Base-by-base conservation (phyloP, 805 yeast species). In the Wickerhamiella sergipiensis region DNA sequence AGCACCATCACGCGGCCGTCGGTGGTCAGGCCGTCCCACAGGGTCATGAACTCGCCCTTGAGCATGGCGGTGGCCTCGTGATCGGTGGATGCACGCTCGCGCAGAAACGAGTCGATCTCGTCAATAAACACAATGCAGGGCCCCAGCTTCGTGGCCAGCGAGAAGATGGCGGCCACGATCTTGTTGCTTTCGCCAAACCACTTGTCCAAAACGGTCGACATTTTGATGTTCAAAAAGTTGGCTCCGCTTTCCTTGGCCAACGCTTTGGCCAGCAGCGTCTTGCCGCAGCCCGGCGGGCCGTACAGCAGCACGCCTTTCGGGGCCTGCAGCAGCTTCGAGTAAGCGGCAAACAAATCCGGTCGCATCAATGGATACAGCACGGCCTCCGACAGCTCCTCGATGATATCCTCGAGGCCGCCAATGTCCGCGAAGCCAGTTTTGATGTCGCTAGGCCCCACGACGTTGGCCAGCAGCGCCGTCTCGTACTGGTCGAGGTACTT, bases 231-330 rank as follows among this genome's bases (percentile, higher is more conserved):
- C 47, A 90, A 76, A 67, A 90, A 90, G 59, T 82, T 87, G 0
- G 97, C 97, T 0, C 86, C 87, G 57, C 94, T 81, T 65, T 89
- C 96, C 51, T 79, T 76, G 1, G 97, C 97, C 39, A 90, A 75
- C 0, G 97, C 97, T 66, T 89, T 90, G 9, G 97, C 97, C 59
- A 90, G 71, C 96, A 90, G 86, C 3, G 97, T 90, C 67, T 90
- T 90, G 50, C 97, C 97, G 66, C 97, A 90, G 0, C 97, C 97
- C 0, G 97, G 97, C 2, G 97, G 97, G 0, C 97, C 97, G 62
- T 86, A 81, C 47, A 89, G 73, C 36, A 90, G 69, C 2, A 90
- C 97, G 42, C 98, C 98, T 61, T 86, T 88, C 1, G 98, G 98
- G 1, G 95, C 90, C 61, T 84, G 86, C 23, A 90, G 70, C 49